phyloP scores from a whole-genome alignment of 805 yeast genomes.

The Spathaspora passalidarum region DNA sequence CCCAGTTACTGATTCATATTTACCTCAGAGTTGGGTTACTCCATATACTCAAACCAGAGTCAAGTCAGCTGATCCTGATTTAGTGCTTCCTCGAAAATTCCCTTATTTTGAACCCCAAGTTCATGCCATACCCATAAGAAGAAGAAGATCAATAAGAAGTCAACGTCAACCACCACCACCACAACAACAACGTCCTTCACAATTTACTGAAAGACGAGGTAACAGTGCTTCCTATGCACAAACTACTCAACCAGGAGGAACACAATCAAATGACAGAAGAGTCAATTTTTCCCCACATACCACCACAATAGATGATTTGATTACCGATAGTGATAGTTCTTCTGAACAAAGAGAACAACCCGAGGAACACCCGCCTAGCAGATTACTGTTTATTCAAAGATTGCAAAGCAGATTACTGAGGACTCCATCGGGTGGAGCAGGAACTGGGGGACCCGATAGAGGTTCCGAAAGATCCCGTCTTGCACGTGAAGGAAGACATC shows the following conservation, averaged over 20 bases:
- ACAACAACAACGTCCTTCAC: background rate
- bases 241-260: background rate
- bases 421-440: constrained; percentile 3
- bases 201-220: background rate
- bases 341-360: background rate
- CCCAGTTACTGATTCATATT: constrained; percentile 37
- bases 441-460: constrained; percentile 9
- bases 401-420: constrained; percentile 4
- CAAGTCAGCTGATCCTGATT: constrained; percentile 18
- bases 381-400: constrained; percentile 4
- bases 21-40: constrained; percentile 33
- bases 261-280: constrained; percentile 7
- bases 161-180: background rate
- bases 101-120: constrained; percentile 20
- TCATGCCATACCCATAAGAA: constrained; percentile 5
- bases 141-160: background rate
- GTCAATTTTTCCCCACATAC: constrained; percentile 11
- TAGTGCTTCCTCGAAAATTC: constrained; percentile 28
- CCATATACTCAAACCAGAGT: constrained; percentile 13
- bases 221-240: background rate
- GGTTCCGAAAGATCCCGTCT: constrained; percentile 18
- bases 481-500: constrained; percentile 19
- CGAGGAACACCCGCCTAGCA: background rate
- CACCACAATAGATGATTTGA: constrained; percentile 9
- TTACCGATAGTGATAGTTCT: constrained; percentile 3